phyloP scores from a whole-genome alignment of 306 rosid genomes.

The Gynostemma pentaphyllum region DNA sequence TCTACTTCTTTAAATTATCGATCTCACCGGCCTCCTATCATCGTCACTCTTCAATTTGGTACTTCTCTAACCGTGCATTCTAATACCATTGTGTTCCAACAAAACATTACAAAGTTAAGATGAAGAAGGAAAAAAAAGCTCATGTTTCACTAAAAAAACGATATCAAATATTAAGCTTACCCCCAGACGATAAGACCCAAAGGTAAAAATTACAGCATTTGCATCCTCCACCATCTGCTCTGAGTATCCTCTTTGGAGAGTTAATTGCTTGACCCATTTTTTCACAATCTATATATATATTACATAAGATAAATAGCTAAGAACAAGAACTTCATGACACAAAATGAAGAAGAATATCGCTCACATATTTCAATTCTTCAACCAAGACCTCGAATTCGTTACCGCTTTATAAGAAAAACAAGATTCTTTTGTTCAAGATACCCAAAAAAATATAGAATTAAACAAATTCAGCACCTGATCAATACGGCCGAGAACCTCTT shows the following conservation, averaged over 20 bases:
- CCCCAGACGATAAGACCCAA: slow-evolving; percentile 88
- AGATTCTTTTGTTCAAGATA: not conserved
- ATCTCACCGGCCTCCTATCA: too few species aligned
- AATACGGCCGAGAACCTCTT: slow-evolving; percentile 67
- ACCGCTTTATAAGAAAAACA: not conserved
- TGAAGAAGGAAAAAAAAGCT: not conserved
- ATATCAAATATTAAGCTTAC: slow-evolving; percentile 33
- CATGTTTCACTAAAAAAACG: slow-evolving; percentile 4
- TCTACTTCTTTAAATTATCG: too few species aligned
- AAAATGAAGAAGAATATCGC: slow-evolving; percentile 3
- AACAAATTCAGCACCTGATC: slow-evolving; percentile 36
- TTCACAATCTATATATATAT: slow-evolving; percentile 81
- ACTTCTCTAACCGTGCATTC: not conserved
- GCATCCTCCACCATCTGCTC: slow-evolving; percentile 98
- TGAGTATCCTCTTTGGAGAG: slow-evolving; percentile 73
- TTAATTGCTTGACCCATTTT: slow-evolving; percentile 86
- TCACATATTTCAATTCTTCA: not conserved
- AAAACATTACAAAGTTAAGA: not conserved
- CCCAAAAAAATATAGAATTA: not conserved
- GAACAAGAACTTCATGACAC: not conserved
- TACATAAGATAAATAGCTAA: slow-evolving; percentile 15
- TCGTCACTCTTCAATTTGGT: too few species aligned
- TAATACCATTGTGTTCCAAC: not conserved
- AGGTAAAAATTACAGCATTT: slow-evolving; percentile 80
- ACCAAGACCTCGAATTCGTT: not conserved